These are phyloP conservation scores for Samsoniella hepiali DNA, from an alignment of 2,329 filamentous ascomycete species.

Conservation along the genomic window DNA sequence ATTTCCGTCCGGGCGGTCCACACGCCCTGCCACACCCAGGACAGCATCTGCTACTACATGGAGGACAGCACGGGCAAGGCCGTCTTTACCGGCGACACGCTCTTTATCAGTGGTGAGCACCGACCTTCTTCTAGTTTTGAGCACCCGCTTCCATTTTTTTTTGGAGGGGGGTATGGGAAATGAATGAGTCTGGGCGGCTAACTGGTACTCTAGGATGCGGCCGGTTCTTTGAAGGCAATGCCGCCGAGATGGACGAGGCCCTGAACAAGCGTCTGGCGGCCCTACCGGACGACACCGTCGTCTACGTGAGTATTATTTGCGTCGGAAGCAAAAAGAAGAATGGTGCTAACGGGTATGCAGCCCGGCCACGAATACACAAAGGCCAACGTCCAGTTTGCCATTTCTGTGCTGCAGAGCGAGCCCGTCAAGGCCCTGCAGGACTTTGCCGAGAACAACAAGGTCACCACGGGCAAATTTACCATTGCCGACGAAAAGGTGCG, in stretches of 20 bases:
- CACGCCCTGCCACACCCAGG: conserved; percentile 96
- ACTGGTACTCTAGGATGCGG: conserved; percentile 67
- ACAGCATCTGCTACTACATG: conserved; percentile 94
- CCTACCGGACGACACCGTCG: conserved; percentile 84
- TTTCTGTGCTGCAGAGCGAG: conserved; percentile 70
- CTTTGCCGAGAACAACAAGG: conserved; percentile 74
- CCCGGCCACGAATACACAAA: conserved; percentile 99
- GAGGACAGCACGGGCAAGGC: conserved; percentile 72
- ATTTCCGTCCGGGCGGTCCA: conserved; percentile 86
- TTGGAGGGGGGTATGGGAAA: background rate
- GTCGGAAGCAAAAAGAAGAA: too few species aligned
- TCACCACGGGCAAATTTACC: conserved; percentile 94
- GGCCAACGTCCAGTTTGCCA: conserved; percentile 83
- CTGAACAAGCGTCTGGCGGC: conserved; percentile 79
- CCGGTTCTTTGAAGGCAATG: conserved; percentile 89
- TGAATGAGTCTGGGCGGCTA: background rate
- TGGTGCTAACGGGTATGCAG: conserved; percentile 37
- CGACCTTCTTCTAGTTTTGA: conserved; percentile 15
- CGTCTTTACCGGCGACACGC: conserved; percentile 93
- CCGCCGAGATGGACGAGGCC: conserved; percentile 88
- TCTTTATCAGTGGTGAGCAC: conserved; percentile 80
- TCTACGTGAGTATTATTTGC: conserved; percentile 63
- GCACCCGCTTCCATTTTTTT: background rate
- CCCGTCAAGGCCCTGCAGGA: conserved; percentile 72
- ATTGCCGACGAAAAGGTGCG: conserved; percentile 93